phyloP scores from a whole-genome alignment of 208 protist species.

The Acanthamoeba healyi region DNA sequence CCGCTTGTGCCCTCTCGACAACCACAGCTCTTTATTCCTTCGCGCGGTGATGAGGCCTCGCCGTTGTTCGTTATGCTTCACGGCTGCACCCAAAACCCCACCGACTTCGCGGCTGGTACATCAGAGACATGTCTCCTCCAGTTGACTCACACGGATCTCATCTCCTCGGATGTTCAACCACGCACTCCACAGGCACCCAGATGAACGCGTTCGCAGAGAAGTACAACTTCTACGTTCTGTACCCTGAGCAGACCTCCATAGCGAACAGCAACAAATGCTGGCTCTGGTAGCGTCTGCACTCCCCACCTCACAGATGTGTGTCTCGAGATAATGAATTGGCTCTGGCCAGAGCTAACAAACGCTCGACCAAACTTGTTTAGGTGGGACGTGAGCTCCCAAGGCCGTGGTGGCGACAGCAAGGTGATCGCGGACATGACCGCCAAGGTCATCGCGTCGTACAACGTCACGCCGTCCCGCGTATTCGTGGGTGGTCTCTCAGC shows the following conservation, averaged over 20 bases:
- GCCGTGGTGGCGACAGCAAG: slow-evolving; percentile 3
- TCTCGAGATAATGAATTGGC: no score
- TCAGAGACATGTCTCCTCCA: no score
- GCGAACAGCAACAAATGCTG: slow-evolving; percentile 63
- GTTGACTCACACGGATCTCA: no score
- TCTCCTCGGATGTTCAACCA: no score
- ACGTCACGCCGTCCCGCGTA: neutral
- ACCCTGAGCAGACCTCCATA: slow-evolving; percentile 37
- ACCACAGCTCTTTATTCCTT: slow-evolving; percentile 37
- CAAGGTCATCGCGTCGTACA: slow-evolving; percentile 50
- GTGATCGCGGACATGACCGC: slow-evolving; percentile 14
- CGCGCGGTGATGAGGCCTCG: neutral
- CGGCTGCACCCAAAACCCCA: slow-evolving; percentile 71
- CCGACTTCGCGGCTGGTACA: slow-evolving; percentile 45
- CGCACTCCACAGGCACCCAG: neutral
- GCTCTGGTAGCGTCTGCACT: slow-evolving; percentile 28
- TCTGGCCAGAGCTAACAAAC: no score
- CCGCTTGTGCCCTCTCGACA: no score
- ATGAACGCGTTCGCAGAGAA: slow-evolving; percentile 65
- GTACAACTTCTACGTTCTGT: slow-evolving; percentile 54
- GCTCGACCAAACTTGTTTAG: no score
- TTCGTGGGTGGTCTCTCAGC: slow-evolving; percentile 64
- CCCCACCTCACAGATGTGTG: neutral
- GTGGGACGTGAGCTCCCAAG: neutral
- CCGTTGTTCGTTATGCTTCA: slow-evolving; percentile 73